Percentiles rank a stretch among this genome's conserved stretches.
Conservation (phyloP, 1,139 yeast species). For the Magnusiomyces clavatus region DNA sequence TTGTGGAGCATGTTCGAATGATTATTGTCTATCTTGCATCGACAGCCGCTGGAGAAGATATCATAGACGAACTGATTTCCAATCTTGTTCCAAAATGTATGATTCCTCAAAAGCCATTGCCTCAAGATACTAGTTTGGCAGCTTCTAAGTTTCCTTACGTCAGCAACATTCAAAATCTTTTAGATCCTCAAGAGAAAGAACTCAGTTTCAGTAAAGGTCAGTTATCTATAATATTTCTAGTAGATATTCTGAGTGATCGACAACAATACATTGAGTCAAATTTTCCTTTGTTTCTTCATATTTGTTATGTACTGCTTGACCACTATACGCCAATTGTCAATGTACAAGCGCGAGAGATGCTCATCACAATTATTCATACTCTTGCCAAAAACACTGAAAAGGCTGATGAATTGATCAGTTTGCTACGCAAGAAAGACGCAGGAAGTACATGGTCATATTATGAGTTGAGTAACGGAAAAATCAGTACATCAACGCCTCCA, state of each 20-base stretch:
- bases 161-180: slow-evolving; percentile 55
- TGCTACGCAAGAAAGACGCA: slow-evolving; percentile 34
- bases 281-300: slow-evolving; percentile 75
- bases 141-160: slow-evolving; percentile 53
- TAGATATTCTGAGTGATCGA: slow-evolving; percentile 56
- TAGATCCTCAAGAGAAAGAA: slow-evolving; percentile 51
- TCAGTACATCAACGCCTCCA: slow-evolving; percentile 81
- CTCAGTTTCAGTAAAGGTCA: slow-evolving; percentile 84
- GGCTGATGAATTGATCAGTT: slow-evolving; percentile 48
- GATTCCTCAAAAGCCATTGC: slow-evolving; percentile 59
- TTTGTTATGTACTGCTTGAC: slow-evolving; percentile 71
- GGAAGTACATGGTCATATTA: slow-evolving; percentile 75
- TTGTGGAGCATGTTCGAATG: slow-evolving; percentile 75
- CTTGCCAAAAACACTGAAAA: slow-evolving; percentile 35
- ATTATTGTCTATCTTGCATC: slow-evolving; percentile 69
- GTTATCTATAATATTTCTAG: slow-evolving; percentile 72
- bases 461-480: slow-evolving; percentile 67
- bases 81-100: slow-evolving; percentile 77
- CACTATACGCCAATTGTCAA: slow-evolving; percentile 80
- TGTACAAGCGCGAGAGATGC: slow-evolving; percentile 71
- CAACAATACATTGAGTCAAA: slow-evolving; percentile 33
- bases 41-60: slow-evolving; percentile 46
- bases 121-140: slow-evolving; percentile 27
- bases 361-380: slow-evolving; percentile 65
- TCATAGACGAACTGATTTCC: slow-evolving; percentile 57